A percentile compares a stretch with the other conserved stretches of the same genome.
Conservation (phyloP, 768 basidiomycete genomes). For the Lactifluus echinatus region DNA sequence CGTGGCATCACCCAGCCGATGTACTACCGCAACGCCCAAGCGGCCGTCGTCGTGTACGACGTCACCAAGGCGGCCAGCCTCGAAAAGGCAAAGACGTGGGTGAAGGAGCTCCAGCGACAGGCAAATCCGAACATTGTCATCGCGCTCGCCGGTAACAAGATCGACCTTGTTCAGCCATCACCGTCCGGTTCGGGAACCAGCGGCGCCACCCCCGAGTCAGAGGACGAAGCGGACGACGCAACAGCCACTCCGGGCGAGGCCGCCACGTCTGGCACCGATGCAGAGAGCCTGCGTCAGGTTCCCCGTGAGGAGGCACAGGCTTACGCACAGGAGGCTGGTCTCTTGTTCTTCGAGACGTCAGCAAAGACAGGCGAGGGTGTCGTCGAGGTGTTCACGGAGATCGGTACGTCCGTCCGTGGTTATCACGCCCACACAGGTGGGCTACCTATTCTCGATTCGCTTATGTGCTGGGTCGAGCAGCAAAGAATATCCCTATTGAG, state of each 20-base stretch:
- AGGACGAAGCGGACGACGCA: constrained; percentile 91
- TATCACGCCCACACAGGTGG: too few species aligned
- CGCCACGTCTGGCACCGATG: constrained; percentile 42
- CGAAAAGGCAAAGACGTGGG: constrained; percentile 99
- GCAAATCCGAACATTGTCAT: constrained; percentile 99
- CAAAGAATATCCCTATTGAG: constrained; percentile 87
- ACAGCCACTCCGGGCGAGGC: constrained; percentile 74
- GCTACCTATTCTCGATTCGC: neutral
- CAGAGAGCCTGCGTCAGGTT: constrained; percentile 80
- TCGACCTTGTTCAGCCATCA: constrained; percentile 76
- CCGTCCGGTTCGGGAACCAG: constrained; percentile 39
- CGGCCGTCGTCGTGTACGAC: constrained; percentile 97
- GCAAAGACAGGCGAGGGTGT: constrained; percentile 96
- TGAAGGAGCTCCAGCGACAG: constrained; percentile 97
- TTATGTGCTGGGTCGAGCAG: constrained; percentile 29
- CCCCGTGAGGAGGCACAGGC: constrained; percentile 92
- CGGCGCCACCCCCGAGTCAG: constrained; percentile 51
- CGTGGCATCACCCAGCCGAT: too few species aligned
- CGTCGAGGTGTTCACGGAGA: constrained; percentile 96
- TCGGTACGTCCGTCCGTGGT: constrained; percentile 80
- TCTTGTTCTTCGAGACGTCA: constrained; percentile 95
- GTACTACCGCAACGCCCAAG: constrained; percentile 98
- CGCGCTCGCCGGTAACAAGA: constrained; percentile 95
- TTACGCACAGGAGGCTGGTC: constrained; percentile 89
- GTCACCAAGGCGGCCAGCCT: constrained; percentile 92